Conservation (phyloP, 2,329 filamentous ascomycete species). For the Pyrenochaeta sp. region DNA sequence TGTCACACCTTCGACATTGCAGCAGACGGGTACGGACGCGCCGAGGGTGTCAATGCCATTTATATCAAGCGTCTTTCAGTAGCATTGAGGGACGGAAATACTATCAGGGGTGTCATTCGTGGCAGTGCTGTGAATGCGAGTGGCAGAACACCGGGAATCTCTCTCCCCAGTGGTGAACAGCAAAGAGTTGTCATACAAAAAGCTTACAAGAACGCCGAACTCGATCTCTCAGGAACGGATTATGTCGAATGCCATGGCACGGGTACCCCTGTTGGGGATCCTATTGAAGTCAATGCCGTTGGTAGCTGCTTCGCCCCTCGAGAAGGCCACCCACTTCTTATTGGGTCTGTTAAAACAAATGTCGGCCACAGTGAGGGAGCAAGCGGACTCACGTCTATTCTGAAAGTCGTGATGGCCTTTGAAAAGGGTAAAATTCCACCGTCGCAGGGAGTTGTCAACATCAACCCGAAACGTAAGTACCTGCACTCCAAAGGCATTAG, state of each 20-base stretch:
- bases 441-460: slow-evolving; percentile 21
- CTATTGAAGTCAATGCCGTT: slow-evolving; percentile 29
- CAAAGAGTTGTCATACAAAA: slow-evolving; percentile 6
- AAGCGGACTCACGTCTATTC: slow-evolving; percentile 31
- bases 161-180: slow-evolving; percentile 14
- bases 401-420: slow-evolving; percentile 37
- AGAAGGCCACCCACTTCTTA: slow-evolving; percentile 11
- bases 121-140: slow-evolving; percentile 44
- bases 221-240: slow-evolving; percentile 6
- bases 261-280: slow-evolving; percentile 40
- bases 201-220: slow-evolving; percentile 22
- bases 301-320: slow-evolving; percentile 14
- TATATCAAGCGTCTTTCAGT: no score
- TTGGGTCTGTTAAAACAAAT: slow-evolving; percentile 42
- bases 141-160: slow-evolving; percentile 13
- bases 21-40: slow-evolving; percentile 30
- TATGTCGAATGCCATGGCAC: slow-evolving; percentile 39
- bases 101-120: no score
- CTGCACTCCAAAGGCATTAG: no score
- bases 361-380: slow-evolving; percentile 43
- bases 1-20: slow-evolving; percentile 21
- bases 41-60: slow-evolving; percentile 53
- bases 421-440: slow-evolving; percentile 38
- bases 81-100: no score
- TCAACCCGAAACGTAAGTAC: slow-evolving; percentile 22